Evolutionary conservation across 2,329 filamentous ascomycete species (phyloP).

Genomic region (Aspergillus felis): DNA sequence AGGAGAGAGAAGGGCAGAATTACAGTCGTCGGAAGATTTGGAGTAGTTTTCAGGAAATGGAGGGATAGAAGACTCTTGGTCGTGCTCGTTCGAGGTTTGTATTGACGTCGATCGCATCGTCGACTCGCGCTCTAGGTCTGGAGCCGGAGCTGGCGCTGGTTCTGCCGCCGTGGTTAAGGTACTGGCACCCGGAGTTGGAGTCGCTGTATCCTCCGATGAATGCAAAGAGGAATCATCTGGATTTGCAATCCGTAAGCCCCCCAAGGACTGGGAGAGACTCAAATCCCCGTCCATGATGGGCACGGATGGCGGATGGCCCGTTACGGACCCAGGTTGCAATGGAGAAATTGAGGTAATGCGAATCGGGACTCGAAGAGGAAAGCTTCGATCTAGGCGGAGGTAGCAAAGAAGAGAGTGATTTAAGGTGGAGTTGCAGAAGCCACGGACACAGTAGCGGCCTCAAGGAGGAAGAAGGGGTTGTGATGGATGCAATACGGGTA

Average conservation of each 20-base stretch:
- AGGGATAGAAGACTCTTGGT: slow-evolving; percentile 16
- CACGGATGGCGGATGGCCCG: slow-evolving; percentile 3
- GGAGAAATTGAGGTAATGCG: not conserved
- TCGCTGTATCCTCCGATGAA: slow-evolving; percentile 32
- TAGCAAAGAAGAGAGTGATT: slow-evolving; percentile 6
- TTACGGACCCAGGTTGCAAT: not conserved
- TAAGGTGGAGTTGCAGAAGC: slow-evolving; percentile 1
- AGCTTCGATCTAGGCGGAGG: not conserved
- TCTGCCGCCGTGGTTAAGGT: slow-evolving; percentile 15
- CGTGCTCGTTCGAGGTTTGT: slow-evolving; percentile 15
- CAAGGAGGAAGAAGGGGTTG: not conserved
- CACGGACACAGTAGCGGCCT: slow-evolving; percentile 8
- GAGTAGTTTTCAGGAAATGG: slow-evolving; percentile 19
- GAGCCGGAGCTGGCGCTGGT: slow-evolving; percentile 12
- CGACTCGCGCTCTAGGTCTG: slow-evolving; percentile 18
- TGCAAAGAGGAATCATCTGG: slow-evolving; percentile 67
- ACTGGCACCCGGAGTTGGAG: slow-evolving; percentile 19
- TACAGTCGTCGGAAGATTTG: slow-evolving; percentile 35
- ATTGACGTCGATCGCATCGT: slow-evolving; percentile 16
- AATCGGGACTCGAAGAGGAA: not conserved
- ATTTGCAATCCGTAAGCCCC: slow-evolving; percentile 94
- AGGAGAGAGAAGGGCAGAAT: slow-evolving; percentile 42
- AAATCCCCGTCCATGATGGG: slow-evolving; percentile 82
- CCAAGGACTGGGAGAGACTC: slow-evolving; percentile 86
- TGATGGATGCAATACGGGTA: slow-evolving; percentile 1